Evolutionary conservation across 2,329 filamentous ascomycete species (phyloP).

Genomic region (Claviceps pusilla): DNA sequence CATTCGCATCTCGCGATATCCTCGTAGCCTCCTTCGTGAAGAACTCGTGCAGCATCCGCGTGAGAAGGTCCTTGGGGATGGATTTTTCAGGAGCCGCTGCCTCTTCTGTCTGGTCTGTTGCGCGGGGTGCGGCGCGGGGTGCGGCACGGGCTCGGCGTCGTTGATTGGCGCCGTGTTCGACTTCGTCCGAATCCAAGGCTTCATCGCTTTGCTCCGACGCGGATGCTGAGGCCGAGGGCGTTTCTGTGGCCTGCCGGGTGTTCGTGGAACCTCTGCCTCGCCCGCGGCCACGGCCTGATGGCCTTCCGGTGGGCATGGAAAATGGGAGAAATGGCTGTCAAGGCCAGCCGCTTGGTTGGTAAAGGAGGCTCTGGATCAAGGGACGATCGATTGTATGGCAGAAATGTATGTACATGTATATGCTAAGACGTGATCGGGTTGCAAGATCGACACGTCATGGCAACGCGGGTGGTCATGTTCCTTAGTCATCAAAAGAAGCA

Average conservation of each 20-base stretch:
- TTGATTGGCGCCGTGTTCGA: slow-evolving; percentile 8
- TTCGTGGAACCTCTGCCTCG: slow-evolving; percentile 20
- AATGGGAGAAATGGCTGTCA: not conserved
- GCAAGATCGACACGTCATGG: not conserved
- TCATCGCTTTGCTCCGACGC: slow-evolving; percentile 19
- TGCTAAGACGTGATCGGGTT: not conserved
- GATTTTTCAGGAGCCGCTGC: slow-evolving; percentile 25
- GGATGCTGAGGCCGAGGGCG: slow-evolving; percentile 12
- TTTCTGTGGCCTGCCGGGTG: slow-evolving; percentile 10
- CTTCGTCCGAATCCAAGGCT: slow-evolving; percentile 21
- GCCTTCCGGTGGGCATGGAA: slow-evolving; percentile 29
- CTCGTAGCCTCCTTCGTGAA: slow-evolving; percentile 59
- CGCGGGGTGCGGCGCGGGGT: slow-evolving; percentile 4
- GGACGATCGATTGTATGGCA: too few relatives aligned
- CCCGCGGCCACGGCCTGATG: slow-evolving; percentile 15
- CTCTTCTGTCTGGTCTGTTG: slow-evolving; percentile 13
- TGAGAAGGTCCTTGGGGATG: slow-evolving; percentile 61
- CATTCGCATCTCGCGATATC: slow-evolving; percentile 64
- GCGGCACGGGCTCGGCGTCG: slow-evolving; percentile 3
- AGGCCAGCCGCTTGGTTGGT: not conserved
- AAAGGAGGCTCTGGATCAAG: not conserved
- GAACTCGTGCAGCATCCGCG: slow-evolving; percentile 62
- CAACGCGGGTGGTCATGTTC: not conserved
- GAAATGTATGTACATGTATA: not conserved
- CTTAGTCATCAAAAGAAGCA: slow-evolving; percentile 4